Evolutionary conservation across 2,329 filamentous ascomycete genomes (phyloP), one percentile per base, ranked within the genome.

Genomic region (Talaromyces sp.): DNA sequence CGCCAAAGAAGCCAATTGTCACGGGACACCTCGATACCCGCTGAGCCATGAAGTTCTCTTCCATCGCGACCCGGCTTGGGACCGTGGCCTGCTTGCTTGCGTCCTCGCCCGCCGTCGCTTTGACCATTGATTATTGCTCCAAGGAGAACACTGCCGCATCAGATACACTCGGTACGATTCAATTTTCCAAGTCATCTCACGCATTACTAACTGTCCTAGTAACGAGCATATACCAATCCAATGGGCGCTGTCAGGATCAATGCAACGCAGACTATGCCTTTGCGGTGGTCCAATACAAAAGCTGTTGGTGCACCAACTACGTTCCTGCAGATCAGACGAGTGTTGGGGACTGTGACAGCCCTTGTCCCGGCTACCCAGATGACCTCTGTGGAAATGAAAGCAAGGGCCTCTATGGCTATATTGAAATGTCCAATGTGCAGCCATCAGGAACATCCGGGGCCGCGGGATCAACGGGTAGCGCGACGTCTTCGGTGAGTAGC

Each of bases 221-320:
- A 27, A 58, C 65, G 49, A 68, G 70, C 63, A 71, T 67, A 27
- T 81, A 70, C 62, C 78, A 81, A 64, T 81, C 79, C 9, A 78
- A 79, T 62, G 80, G 80, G 59, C 67, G 68, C 5, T 82, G 80
- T 63, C 55, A 69, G 49, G 56, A 63, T 0, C 72, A 71, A 35
- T 82, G 80, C 65, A 65, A 67, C 43, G 65, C 65, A 24, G 67
- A 72, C 32, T 81, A 78, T 64, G 78, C 78, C 3, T 78, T 80
- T 60, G 79, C 74, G 14, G 71, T 82, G 41, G 59, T 81, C 10
- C 77, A 78, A 64, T 75, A 70, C n/a, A 73, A 77, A 58, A 68
- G 70, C 19, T 82, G 80, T 67, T 82, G 80, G 79, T 82, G 80
- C 66, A 78, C 79, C 9, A 76, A 81, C 61, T 75, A 78, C 56